These are phyloP conservation scores for Rhododendron mucronatum DNA, from an alignment of 148 eudicot species.

Conservation along the genomic window DNA sequence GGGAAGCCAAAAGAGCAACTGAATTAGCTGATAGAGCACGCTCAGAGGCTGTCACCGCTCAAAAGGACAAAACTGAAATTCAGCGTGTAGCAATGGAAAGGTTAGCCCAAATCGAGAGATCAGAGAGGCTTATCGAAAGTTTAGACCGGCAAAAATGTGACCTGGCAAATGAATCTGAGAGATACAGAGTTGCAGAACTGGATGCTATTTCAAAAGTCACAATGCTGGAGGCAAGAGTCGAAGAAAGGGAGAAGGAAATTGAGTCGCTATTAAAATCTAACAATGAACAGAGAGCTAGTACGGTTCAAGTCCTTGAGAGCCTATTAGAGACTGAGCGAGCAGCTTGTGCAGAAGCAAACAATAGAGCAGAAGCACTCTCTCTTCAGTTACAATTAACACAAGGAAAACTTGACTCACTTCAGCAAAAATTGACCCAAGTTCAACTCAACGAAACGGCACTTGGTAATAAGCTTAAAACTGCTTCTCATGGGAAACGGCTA, in stretches of 20 bases:
- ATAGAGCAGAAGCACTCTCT: constrained; percentile 75
- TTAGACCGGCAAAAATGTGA: constrained; percentile 56
- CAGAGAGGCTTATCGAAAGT: constrained; percentile 66
- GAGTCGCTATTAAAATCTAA: constrained; percentile 66
- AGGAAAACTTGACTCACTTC: constrained; percentile 66
- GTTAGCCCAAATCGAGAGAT: constrained; percentile 68
- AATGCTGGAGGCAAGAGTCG: constrained; percentile 68
- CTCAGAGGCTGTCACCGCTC: constrained; percentile 69
- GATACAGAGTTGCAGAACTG: constrained; percentile 53
- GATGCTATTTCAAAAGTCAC: constrained; percentile 65
- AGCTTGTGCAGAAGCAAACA: constrained; percentile 79
- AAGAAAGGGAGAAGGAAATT: constrained; percentile 86
- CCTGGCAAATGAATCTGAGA: constrained; percentile 46
- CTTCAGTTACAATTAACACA: constrained; percentile 80
- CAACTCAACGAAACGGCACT: constrained; percentile 65
- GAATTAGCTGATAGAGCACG: constrained; percentile 82
- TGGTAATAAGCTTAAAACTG: constrained; percentile 64
- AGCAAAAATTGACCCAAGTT: constrained; percentile 72
- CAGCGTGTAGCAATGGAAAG: constrained; percentile 75
- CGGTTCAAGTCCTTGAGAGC: constrained; percentile 71
- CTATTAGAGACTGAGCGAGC: constrained; percentile 72
- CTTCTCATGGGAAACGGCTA: constrained; percentile 68
- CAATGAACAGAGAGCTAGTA: constrained; percentile 69
- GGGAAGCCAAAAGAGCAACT: constrained; percentile 78
- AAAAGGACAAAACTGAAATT: constrained; percentile 60